Evolutionary conservation across 257 asterid species (phyloP).

Genomic region (Fraxinus quadrangulata): DNA sequence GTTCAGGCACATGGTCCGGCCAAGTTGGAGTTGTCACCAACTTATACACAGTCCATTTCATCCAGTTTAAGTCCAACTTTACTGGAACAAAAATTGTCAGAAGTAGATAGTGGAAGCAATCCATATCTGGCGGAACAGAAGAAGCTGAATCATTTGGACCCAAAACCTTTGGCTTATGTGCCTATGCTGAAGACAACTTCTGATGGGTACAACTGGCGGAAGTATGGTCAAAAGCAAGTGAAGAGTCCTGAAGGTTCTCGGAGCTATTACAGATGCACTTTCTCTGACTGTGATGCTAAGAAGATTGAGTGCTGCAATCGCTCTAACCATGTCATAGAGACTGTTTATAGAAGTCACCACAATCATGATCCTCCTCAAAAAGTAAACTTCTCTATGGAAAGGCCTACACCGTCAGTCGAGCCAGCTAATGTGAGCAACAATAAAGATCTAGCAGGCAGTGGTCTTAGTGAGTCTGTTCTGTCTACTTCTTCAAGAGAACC

Average conservation of each 20-base stretch:
- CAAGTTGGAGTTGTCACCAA: constrained; percentile 45
- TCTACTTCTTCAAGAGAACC: constrained; percentile 47
- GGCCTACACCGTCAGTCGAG: constrained; percentile 36
- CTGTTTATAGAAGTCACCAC: constrained; percentile 72
- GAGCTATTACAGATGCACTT: constrained; percentile 31
- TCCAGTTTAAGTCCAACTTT: constrained; percentile 41
- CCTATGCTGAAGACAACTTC: constrained; percentile 50
- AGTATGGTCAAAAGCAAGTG: constrained; percentile 96
- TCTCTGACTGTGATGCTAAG: constrained; percentile 73
- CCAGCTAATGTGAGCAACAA: constrained; percentile 42
- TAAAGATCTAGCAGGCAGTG: constrained; percentile 30
- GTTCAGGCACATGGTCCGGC: constrained; percentile 35
- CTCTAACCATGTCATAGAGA: constrained; percentile 58
- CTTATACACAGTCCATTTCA: constrained; percentile 47
- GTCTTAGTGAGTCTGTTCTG: constrained; percentile 38
- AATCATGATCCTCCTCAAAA: constrained; percentile 84
- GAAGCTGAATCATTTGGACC: constrained; percentile 36
- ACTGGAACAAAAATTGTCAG: constrained; percentile 34
- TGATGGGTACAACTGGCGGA: constrained; percentile 94
- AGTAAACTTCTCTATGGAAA: constrained; percentile 52
- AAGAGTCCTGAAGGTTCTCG: constrained; percentile 89
- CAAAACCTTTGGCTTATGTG: constrained; percentile 37
- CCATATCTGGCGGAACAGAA: constrained; percentile 13
- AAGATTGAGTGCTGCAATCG: constrained; percentile 75
- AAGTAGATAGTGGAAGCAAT: constrained; percentile 1